Evolutionary conservation across 2,329 filamentous ascomycete species (phyloP).

Genomic region (Helminthosporium solani): DNA sequence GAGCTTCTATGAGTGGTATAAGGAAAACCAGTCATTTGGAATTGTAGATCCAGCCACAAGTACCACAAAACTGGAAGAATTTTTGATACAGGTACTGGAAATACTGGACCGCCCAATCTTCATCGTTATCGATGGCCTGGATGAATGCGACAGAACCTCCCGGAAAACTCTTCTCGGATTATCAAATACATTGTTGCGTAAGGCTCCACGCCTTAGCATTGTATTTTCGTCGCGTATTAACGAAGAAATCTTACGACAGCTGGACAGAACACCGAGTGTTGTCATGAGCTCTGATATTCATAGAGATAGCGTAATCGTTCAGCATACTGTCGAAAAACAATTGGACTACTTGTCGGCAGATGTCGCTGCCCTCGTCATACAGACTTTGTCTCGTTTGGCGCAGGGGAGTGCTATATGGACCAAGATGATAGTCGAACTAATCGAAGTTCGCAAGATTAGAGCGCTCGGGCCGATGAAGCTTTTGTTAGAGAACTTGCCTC

Average conservation of each 20-base stretch:
- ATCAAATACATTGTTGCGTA: slow-evolving; percentile 1
- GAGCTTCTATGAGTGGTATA: no score
- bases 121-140: slow-evolving; percentile 9
- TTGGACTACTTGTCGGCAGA: slow-evolving; percentile 7
- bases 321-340: slow-evolving; percentile 7
- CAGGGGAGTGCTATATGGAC: slow-evolving; percentile 11
- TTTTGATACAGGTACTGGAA: slow-evolving; percentile 1
- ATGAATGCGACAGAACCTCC: slow-evolving; percentile 8
- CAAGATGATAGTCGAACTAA: slow-evolving; percentile 11
- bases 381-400: slow-evolving; percentile 8
- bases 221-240: slow-evolving; percentile 7
- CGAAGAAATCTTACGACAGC: slow-evolving; percentile 8
- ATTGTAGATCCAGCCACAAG: no score
- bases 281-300: slow-evolving; percentile 2
- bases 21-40: no score
- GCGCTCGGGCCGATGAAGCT: no score
- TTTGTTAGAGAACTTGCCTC: no score
- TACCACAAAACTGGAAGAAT: slow-evolving; percentile 5
- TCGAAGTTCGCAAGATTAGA: slow-evolving; percentile 8
- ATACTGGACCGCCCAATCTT: slow-evolving; percentile 5
- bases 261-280: slow-evolving; percentile 2
- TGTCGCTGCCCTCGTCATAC: slow-evolving; percentile 5
- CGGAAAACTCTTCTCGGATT: slow-evolving; percentile 3
- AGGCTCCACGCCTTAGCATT: slow-evolving; percentile 6
- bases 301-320: slow-evolving; percentile 8